Evolutionary conservation across 495 filamentous ascomycete species (phyloP), one percentile per base, ranked within the genome.

Genomic region (Podospora sp.): DNA sequence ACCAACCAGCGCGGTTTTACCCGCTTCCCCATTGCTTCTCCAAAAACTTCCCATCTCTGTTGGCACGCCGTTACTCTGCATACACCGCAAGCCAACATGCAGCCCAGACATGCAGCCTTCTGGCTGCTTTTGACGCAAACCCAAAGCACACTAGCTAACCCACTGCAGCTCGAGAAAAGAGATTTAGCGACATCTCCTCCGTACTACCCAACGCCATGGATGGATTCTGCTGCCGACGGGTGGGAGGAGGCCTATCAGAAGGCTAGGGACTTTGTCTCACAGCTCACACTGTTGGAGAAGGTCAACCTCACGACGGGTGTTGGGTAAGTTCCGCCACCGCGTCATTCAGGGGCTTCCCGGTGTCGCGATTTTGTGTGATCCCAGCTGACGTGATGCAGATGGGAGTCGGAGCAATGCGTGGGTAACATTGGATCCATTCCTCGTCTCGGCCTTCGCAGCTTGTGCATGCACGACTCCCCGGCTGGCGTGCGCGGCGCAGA

Each of bases 401-500:
- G 93, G 93, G 73, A 84, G 70, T 81, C 84, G 26, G 92, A 91
- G 65, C 84, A 85, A 72, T 96, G 93, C 73, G 93, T 97, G 16
- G 93, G 93, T 58, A 87, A 96, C 66, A 82, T 79, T 49, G 91
- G 91, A 2, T 73, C 87, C 6, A 85, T 92, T 63, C 88, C 86
- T 58, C 87, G 94, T 66, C 84, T 97, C n/a, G 90, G 89, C 50
- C 90, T 97, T 74, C 86, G 85, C 63, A 85, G 88, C 40, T 76
- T 97, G 61, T 99, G 95, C 78, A 82, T 96, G 84, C 92, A 99
- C 72, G 95, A 99, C 74, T 88, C 89, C 33, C 94, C 95, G 3
- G 81, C 97, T 12, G 95, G 95, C 65, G 81, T 99, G 59, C 89
- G 94, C 62, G 81, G 86, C 53, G 80, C 88, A 29, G 92, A 95